Base-by-base conservation (phyloP, 2,329 filamentous ascomycete genomes). In the Diaporthe amygdali region DNA sequence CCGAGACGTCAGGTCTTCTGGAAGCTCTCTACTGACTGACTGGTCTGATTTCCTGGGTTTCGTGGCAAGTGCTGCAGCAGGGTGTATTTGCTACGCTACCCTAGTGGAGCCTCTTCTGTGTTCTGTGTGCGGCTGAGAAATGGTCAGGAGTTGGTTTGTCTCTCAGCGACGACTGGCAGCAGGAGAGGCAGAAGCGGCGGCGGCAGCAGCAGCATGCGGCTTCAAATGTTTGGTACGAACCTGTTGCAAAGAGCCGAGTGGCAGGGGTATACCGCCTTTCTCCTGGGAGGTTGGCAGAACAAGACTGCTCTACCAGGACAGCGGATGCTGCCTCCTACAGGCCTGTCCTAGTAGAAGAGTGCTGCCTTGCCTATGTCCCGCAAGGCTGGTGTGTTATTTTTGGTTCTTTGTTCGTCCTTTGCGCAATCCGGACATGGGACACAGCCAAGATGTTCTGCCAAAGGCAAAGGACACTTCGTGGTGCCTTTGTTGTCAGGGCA, bases 331-430 rank as follows among this genome's bases (percentile, higher is more conserved):
- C 70, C 64, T 64, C 54, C 71, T 70, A 39, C 67, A 72, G 44
- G 56, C 44, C 56, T 66, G 69, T 61, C 37, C 71, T 73, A 55
- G 66, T 71, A 54, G 64, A 47, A 47, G 46, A 66, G 54, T 63
- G 56, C 54, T 69, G 71, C 64, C 56, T 71, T 71, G 32, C 41
- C 44, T 66, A 51, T 68, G 69, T 66, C 27, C 51, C 66, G 64
- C 70, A 71, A 73, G 71, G 49, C 64, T 66, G 66, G 39, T 46
- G 51, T 69, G 51, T 69, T 69, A 70, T 71, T 72, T 74, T 74
- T 71, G 74, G 55, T 73, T 66, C 72, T 74, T 75, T 75, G 73
- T 74, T 61, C 56, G 64, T 54, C 63, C 68, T 72, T 71, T 68
- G 69, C 69, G 66, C n/a, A 56, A 39, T 71, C 63, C 46, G 71